phyloP scores from a whole-genome alignment of 2,329 filamentous ascomycete genomes.

The Ophiostoma fasciatum region DNA sequence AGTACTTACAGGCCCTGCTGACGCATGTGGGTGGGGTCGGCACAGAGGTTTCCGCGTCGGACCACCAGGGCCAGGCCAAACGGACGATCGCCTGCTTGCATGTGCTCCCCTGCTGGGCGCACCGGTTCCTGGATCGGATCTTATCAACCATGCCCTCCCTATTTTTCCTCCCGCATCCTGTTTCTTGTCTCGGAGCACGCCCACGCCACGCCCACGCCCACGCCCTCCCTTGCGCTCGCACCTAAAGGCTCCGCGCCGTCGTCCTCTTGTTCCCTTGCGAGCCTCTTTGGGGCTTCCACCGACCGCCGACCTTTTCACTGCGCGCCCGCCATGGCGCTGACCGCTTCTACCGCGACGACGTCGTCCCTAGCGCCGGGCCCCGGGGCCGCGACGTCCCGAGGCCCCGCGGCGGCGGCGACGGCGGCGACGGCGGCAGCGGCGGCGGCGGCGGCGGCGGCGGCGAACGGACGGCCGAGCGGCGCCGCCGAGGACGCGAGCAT shows the following conservation, averaged over 20 bases:
- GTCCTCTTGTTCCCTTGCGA: neutral
- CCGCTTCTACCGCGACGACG: constrained; percentile 3
- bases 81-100: neutral
- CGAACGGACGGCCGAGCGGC: neutral
- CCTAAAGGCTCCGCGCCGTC: neutral
- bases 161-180: too few relatives aligned
- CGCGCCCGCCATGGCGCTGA: constrained; percentile 4
- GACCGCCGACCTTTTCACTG: neutral
- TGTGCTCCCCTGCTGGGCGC: too few relatives aligned
- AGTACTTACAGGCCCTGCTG: too few relatives aligned
- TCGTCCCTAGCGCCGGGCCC: neutral
- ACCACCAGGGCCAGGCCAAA: constrained; percentile 3
- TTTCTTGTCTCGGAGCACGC: too few relatives aligned
- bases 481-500: constrained; percentile 20
- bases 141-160: constrained; percentile 1
- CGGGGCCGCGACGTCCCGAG: neutral
- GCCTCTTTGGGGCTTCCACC: too few relatives aligned
- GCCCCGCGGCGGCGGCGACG: too few relatives aligned
- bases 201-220: too few relatives aligned
- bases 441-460: neutral
- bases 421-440: too few relatives aligned
- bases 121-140: constrained; percentile 8
- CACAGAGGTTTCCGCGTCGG: constrained; percentile 8
- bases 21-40: constrained; percentile 2
- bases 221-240: too few relatives aligned